These are phyloP conservation scores for Selaginella tamariscina DNA, from an alignment of 75 land plant genomes.

Conservation along the genomic window DNA sequence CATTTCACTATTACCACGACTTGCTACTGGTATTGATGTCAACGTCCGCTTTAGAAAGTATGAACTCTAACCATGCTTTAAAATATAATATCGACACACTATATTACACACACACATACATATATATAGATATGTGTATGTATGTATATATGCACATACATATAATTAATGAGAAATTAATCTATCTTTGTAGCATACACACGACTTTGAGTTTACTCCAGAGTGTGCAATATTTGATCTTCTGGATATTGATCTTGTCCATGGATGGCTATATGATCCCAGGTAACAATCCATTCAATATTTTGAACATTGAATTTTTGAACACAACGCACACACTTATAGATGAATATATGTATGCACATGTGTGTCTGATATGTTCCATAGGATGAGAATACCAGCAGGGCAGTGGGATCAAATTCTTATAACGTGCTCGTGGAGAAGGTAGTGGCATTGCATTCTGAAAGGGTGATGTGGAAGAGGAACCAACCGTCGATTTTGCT, in stretches of 20 bases:
- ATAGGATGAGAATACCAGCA: constrained; percentile 63
- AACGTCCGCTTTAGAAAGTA: constrained; percentile 80
- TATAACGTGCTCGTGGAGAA: constrained; percentile 72
- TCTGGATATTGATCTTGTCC: constrained; percentile 76
- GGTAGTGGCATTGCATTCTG: constrained; percentile 63
- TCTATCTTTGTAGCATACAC: constrained; percentile 48
- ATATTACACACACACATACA: neutral
- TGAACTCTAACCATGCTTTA: neutral
- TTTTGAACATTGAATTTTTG: neutral
- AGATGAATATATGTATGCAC: neutral
- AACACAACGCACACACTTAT: neutral
- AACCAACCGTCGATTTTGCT: constrained; percentile 75
- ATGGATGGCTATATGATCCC: constrained; percentile 99
- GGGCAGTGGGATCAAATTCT: constrained; percentile 61
- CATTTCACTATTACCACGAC: constrained; percentile 62
- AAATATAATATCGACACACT: no score
- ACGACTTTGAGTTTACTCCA: constrained; percentile 88
- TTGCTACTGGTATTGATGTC: constrained; percentile 90
- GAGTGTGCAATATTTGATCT: constrained; percentile 93
- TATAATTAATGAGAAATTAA: neutral
- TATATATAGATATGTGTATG: neutral
- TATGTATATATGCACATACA: no score
- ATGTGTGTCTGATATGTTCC: neutral
- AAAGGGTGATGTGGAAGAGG: constrained; percentile 31
- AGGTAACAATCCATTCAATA: constrained; percentile 34